phyloP scores from a whole-genome alignment of 257 asterid genomes.

The Coffea eugenioides region DNA sequence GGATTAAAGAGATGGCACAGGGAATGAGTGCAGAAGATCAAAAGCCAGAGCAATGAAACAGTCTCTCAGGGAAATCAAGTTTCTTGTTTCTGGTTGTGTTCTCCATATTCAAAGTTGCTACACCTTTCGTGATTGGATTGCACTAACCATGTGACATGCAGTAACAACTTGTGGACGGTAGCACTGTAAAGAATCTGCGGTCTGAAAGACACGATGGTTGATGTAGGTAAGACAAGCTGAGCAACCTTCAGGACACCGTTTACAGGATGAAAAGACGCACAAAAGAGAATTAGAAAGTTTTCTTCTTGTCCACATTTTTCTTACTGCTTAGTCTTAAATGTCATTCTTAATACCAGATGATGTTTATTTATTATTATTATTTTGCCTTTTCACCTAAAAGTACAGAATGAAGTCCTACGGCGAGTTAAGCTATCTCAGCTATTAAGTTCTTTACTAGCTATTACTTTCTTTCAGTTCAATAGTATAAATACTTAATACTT shows the following conservation, averaged over 20 bases:
- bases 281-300: neutral
- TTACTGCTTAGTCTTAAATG: neutral
- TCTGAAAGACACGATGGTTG: neutral
- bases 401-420: too few species aligned
- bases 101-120: neutral
- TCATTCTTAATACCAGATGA: neutral
- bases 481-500: too few species aligned
- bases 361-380: too few species aligned
- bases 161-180: neutral
- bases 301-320: neutral
- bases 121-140: neutral
- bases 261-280: neutral
- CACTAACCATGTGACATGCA: neutral
- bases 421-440: too few species aligned
- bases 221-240: neutral
- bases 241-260: neutral
- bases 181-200: neutral
- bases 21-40: neutral
- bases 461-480: too few species aligned
- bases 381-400: neutral
- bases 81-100: neutral
- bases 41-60: neutral
- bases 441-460: too few species aligned
- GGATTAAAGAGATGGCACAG: neutral
- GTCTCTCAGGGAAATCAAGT: neutral